Percentiles rank a stretch among this genome's conserved stretches.
phyloP scores from a whole-genome alignment of 768 basidiomycete species.

The Tulasnella sp. region DNA sequence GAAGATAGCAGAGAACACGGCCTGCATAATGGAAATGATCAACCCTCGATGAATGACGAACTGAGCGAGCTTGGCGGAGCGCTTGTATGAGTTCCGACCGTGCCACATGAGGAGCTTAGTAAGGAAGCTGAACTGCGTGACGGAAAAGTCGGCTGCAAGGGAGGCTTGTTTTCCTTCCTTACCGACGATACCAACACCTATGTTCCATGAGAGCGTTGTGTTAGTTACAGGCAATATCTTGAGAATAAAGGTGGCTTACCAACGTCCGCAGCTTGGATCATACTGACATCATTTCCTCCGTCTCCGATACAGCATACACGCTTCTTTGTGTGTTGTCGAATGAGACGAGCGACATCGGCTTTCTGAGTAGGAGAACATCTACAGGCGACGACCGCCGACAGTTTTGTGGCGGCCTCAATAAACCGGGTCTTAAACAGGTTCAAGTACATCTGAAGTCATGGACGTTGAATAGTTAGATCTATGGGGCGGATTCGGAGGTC shows the following conservation, averaged over 20 bases:
- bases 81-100: slow-evolving; percentile 95
- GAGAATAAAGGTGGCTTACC: slow-evolving; percentile 51
- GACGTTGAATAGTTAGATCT: neutral
- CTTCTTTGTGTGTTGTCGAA: slow-evolving; percentile 82
- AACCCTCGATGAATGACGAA: slow-evolving; percentile 97
- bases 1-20: slow-evolving; percentile 87
- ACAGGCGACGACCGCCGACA: slow-evolving; percentile 93
- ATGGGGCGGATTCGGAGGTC: slow-evolving; percentile 14
- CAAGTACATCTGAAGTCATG: slow-evolving; percentile 59
- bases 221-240: neutral
- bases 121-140: slow-evolving; percentile 90
- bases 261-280: slow-evolving; percentile 99
- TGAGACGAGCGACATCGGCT: slow-evolving; percentile 91
- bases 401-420: slow-evolving; percentile 89
- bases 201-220: slow-evolving; percentile 21
- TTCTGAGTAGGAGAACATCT: slow-evolving; percentile 98
- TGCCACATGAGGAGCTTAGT: slow-evolving; percentile 98
- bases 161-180: slow-evolving; percentile 99
- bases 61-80: slow-evolving; percentile 93
- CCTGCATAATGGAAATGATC: slow-evolving; percentile 97
- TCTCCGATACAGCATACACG: slow-evolving; percentile 98
- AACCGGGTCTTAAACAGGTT: slow-evolving; percentile 89
- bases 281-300: slow-evolving; percentile 97
- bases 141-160: slow-evolving; percentile 96
- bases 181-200: slow-evolving; percentile 94